Percentiles rank a stretch among this genome's conserved stretches.
Evolutionary conservation across 495 filamentous ascomycete genomes (phyloP).

Genomic region (Aspergillus avenaceus): DNA sequence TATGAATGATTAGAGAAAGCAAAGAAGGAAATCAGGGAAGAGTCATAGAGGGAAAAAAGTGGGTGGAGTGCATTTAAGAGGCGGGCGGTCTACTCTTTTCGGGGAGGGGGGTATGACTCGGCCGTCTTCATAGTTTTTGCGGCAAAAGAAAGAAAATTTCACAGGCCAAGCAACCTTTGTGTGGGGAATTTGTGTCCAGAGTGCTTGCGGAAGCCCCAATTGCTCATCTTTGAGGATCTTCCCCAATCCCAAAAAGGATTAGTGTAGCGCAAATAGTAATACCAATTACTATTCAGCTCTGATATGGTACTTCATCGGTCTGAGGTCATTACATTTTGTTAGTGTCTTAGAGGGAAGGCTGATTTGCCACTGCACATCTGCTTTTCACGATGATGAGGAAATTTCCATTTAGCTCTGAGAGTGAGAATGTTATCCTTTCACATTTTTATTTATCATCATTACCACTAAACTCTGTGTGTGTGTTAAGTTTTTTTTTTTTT

Average conservation of each 20-base stretch:
- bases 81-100: slow-evolving; percentile 17
- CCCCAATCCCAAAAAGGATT: slow-evolving; percentile 3
- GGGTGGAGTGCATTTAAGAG: slow-evolving; percentile 16
- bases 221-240: slow-evolving; percentile 12
- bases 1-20: slow-evolving; percentile 7
- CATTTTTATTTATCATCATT: background rate
- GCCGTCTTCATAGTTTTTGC: slow-evolving; percentile 8
- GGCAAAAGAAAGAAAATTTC: slow-evolving; percentile 27
- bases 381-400: no score
- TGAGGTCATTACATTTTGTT: background rate
- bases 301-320: background rate
- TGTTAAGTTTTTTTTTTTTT: background rate
- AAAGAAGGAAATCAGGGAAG: slow-evolving; percentile 7
- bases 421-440: no score
- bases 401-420: background rate
- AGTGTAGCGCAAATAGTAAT: slow-evolving; percentile 11
- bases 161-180: slow-evolving; percentile 15
- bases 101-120: slow-evolving; percentile 13
- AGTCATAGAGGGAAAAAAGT: slow-evolving; percentile 24
- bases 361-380: no score
- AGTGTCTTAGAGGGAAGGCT: background rate
- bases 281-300: slow-evolving; percentile 8
- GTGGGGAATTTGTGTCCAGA: slow-evolving; percentile 18
- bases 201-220: slow-evolving; percentile 12
- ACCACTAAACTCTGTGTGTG: background rate